Base-by-base conservation (phyloP, 1,284 basidiomycete genomes). In the Ustilago crameri region DNA sequence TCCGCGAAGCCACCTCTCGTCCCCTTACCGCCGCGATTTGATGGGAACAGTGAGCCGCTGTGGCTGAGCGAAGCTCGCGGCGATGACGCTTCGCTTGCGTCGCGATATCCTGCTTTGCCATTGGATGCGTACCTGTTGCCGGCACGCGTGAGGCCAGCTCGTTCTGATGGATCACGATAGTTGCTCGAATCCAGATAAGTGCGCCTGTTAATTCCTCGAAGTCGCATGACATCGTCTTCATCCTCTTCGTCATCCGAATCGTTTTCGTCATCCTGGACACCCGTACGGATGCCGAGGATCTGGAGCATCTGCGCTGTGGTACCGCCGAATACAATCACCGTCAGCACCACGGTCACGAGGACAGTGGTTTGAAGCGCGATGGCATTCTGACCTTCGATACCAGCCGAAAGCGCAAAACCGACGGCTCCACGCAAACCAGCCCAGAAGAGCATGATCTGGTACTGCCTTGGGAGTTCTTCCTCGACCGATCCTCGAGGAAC, bases 251-350 rank as follows among this genome's bases (percentile, higher is more conserved):
- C 76, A 51, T 79, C 76, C 27, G 76, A 79, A 9, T 79, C 76
- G 30, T 94, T 94, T 70, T 97, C 94, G 76, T 97, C 95, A 54
- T 85, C 85, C 50, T 84, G 80, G 0, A 98, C 93, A 0, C 95
- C 95, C 0, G 93, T 96, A 9, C 92, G 86, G 74, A 99, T 98
- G 1, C 95, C 95, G n/a, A 98, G 87, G 9, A 98, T 90, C 79
- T 98, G 94, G 43, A 99, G 87, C 96, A 99, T 98, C 58, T 94
- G 88, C 7, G 92, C 90, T 0, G 96, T 97, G 8, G 96, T 98
- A 0, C 95, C 96, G 0, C 95, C 95, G 80, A 99, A 98, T 53
- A 97, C 86, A 62, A 98, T 86, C 44, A 98, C 93, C 0, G 95
- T 98, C 54, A 98, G 86, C 45, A 99, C 93, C 42, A 98, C 95